Evolutionary conservation across 192 early-diverging fungal species (phyloP), one percentile per base, ranked within the genome.

Genomic region (Coemansia interrupta): DNA sequence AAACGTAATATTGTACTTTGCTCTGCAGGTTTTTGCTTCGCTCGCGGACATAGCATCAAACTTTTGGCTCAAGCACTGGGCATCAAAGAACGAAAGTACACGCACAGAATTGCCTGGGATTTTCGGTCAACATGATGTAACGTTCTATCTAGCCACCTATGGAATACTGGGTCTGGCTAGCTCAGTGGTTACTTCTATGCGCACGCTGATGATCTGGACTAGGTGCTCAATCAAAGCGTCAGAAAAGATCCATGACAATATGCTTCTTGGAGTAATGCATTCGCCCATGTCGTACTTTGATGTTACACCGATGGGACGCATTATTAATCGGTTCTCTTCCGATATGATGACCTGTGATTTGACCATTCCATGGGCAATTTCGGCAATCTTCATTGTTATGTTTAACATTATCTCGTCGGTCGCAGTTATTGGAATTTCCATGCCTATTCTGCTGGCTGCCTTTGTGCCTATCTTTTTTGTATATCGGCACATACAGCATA

Each of bases 241-340:
- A 4, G 56, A 50, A 0, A 69, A 56, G 2, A 69, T 94, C 8
- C 95, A 97, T 75, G 72, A 83, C n/a, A 79, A 73, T 22, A 85
- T 92, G 39, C 68, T 93, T 22, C 45, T 60, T 13, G 77, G 84
- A 30, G 82, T 94, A 19, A 52, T 93, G 58, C 67, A 86, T 4
- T 85, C 91, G 2, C 91, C 91, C 10, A 82, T 87, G 46, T 79
- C 78, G 3, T 94, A 95, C 71, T 89, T 87, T 63, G 87, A 91
- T 30, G 86, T 86, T 18, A 88, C 86, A 30, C 90, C 90, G 24
- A 44, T 88, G 30, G 90, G 90, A 28, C 83, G 89, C 18, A 84
- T 91, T 36, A 78, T 91, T 61, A 91, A 91, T 59, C 82, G 88
- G 36, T 88, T 90, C 41, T 84, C 84, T 42, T 85, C 85, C 26